Evolutionary conservation across 1,284 basidiomycete species (phyloP).

Genomic region (Agaricales sp.): DNA sequence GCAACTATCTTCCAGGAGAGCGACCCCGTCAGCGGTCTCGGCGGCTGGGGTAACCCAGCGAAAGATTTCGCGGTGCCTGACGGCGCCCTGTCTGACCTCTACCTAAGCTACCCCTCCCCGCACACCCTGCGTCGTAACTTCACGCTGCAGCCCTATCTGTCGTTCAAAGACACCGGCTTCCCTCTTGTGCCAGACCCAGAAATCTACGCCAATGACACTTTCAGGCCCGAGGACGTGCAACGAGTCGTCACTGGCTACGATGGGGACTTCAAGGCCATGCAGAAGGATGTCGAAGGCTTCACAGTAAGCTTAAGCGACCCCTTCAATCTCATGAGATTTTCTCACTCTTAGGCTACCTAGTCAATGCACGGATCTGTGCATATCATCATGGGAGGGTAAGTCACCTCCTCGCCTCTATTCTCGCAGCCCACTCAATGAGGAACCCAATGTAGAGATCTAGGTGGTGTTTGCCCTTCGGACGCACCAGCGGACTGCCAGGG

Average conservation of each 20-base stretch:
- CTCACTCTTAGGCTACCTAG: not conserved
- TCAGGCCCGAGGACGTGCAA: not conserved
- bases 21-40: constrained; percentile 20
- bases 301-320: not conserved
- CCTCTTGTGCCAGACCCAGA: too few species aligned
- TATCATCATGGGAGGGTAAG: not conserved
- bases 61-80: constrained; percentile 21
- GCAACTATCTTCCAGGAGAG: constrained; percentile 21
- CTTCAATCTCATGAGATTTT: not conserved
- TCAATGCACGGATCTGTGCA: not conserved
- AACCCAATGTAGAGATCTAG: not conserved
- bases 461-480: not conserved
- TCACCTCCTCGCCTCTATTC: not conserved
- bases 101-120: constrained; percentile 21
- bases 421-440: not conserved
- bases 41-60: constrained; percentile 25
- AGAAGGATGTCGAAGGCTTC: not conserved
- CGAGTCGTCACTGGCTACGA: not conserved
- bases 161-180: constrained; percentile 7
- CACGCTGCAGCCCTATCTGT: constrained; percentile 21
- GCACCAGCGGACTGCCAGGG: not conserved
- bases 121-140: constrained; percentile 26
- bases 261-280: not conserved
- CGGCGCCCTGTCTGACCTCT: constrained; percentile 22
- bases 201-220: not conserved